Evolutionary conservation across 164 flowering plant genomes (phyloP), one percentile per base, ranked within the genome.

Genomic region (Protea cynaroides): DNA sequence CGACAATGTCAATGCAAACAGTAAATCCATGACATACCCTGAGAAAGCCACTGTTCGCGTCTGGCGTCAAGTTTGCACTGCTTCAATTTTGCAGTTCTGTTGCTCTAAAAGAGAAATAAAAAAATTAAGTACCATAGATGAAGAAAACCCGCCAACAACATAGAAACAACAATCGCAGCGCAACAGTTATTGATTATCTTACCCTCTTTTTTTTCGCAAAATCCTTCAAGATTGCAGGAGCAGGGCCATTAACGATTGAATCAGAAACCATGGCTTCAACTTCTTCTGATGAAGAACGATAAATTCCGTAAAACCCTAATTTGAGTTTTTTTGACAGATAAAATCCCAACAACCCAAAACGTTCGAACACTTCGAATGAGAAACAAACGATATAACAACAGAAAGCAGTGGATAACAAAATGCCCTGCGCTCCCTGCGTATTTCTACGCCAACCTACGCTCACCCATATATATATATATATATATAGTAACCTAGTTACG

Each of bases 51-150:
- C 78, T 87, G 96, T 70, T 86, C 92, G 11, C 97, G 84, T 54
- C 92, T 88, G 34, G 85, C 92, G 71, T 86, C 92, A 7, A 87
- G 85, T 84, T 90, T 90, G 80, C 80, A 78, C 83, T 85, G 95
- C 86, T 86, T 90, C 84, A 88, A 71, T 81, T 88, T 88, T 24
- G 95, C 92, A 37, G 83, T 71, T 79, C 92, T 79, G 65, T 87
- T 87, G 24, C 78, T 71, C 96, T 89, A 80, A 68, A 72, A 69
- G 29, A 50, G 55, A 36, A 68, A 56, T 29, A 74, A 64, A 9
- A 59, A 63, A 22, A 63, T 65, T 68, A 46, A 40, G 43, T 12
- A 10, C 69, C 23, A 40, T 54, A 61, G 37, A 60, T 36, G 47
- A 34, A 18, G 21, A 57, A 50, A n/a, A 61, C 63, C 21, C 9